Evolutionary conservation across 2,329 filamentous ascomycete genomes (phyloP), one percentile per base, ranked within the genome.

Genomic region (Pseudocercospora musae): DNA sequence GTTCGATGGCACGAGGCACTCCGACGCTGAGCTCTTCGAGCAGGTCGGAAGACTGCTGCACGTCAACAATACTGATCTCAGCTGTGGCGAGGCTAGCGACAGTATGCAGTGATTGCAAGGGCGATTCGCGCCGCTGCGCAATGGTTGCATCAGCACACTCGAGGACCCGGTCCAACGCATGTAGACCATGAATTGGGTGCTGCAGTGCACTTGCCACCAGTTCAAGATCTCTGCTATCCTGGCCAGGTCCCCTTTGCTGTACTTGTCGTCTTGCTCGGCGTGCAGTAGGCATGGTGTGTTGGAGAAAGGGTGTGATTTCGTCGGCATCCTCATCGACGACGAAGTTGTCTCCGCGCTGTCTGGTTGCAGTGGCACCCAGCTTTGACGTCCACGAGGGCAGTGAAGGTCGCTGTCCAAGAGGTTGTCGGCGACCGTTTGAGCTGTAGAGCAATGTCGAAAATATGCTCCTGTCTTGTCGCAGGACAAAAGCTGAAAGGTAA

Each of bases 251-350:
- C 7, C 10, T 29, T 10, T 40, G 37, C 18, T 29, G 37, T 29
- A 29, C 46, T 15, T 46, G 37, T 23, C 52, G 52, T 27, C 59
- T 61, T 23, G 42, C 31, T 15, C 59, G 42, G 23, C 52, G 59
- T 20, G 52, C 59, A 23, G 21, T 23, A 15, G 59, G 59, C 44
- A 48, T 40, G 4, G 23, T n/a, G 18, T 29, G 37, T 18, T 40
- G 37, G 15, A 18, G 37, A 20, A 15, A 20, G 15, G 27, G 11
- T 1, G 13, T 9, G 7, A 13, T 3, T 18, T 9, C 15, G 3
- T 25, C 20, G 4, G 20, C 52, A n/a, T 48, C 37, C 6, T 57
- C 53, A 21, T 61, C 59, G 3, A 54, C 52, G 2, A 61, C 13
- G 33, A 61, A 61, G 18, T 18, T 29, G 15, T 57, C 53, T 20